These are phyloP conservation scores for Sergeia podlipaevii DNA, from an alignment of 208 protist genomes.

Conservation along the genomic window DNA sequence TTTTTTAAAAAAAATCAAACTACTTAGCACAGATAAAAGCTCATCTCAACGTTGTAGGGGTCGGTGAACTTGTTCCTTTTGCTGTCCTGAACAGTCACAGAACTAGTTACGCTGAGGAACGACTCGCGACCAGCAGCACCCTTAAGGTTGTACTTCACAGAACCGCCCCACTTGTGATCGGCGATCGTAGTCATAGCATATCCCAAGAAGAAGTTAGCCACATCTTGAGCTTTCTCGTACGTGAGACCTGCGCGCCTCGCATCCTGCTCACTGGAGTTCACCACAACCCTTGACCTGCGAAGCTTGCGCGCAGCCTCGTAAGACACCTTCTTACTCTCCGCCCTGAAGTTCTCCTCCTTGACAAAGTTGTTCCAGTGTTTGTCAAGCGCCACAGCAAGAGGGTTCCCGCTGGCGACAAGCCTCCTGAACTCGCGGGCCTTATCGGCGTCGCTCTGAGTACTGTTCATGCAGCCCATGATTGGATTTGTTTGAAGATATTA, in stretches of 20 bases:
- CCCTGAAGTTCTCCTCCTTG: not conserved
- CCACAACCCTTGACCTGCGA: not conserved
- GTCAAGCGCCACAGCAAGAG: constrained; percentile 2
- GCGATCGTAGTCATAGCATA: not conserved
- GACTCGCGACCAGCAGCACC: constrained; percentile 3
- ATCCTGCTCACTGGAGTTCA: no score
- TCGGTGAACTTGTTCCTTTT: not conserved
- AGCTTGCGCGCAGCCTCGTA: not conserved
- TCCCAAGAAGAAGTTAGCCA: constrained; percentile 3
- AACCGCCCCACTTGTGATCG: constrained; percentile 10
- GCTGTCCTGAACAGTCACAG: not conserved
- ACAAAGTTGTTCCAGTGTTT: not conserved
- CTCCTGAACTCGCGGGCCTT: not conserved
- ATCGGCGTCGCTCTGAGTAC: no score
- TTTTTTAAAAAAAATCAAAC: no score
- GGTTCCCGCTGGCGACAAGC: not conserved
- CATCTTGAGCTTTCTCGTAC: not conserved
- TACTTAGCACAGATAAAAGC: constrained; percentile 1
- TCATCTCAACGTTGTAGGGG: not conserved
- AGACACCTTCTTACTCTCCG: not conserved
- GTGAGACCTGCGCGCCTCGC: no score
- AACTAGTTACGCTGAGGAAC: not conserved
- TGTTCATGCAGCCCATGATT: no score
- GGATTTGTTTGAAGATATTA: no score
- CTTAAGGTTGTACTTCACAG: constrained; percentile 4